These are phyloP conservation scores for Podaxis pistillaris DNA, from an alignment of 768 basidiomycete genomes.

Conservation along the genomic window DNA sequence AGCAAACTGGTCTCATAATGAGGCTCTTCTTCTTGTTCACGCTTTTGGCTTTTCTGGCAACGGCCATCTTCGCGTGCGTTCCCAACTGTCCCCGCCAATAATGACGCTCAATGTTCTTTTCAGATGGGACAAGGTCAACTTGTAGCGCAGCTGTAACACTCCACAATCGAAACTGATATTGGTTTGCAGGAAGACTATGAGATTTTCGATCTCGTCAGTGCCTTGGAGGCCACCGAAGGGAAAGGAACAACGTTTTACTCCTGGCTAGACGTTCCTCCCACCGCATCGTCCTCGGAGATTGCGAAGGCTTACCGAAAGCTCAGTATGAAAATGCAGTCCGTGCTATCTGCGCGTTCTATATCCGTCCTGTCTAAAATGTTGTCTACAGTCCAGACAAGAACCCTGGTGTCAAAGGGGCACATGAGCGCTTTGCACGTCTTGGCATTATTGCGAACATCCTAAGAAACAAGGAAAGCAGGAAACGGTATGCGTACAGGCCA, in stretches of 20 bases:
- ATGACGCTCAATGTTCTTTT: constrained; percentile 13
- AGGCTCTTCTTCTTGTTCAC: constrained; percentile 44
- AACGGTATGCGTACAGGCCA: constrained; percentile 52
- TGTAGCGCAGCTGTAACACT: constrained; percentile 1
- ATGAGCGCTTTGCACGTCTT: constrained; percentile 90
- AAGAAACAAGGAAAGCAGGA: constrained; percentile 68
- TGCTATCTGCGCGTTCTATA: constrained; percentile 13
- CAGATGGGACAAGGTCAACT: constrained; percentile 71
- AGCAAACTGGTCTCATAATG: constrained; percentile 35
- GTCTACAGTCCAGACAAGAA: constrained; percentile 89
- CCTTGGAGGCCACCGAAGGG: constrained; percentile 80
- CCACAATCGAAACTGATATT: neutral
- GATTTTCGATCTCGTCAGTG: constrained; percentile 91
- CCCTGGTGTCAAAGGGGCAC: constrained; percentile 73
- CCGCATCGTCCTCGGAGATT: constrained; percentile 75
- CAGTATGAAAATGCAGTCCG: constrained; percentile 88
- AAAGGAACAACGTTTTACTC: constrained; percentile 96
- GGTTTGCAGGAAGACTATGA: constrained; percentile 82
- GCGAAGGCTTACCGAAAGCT: constrained; percentile 89
- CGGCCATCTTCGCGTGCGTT: constrained; percentile 60
- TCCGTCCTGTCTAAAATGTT: neutral
- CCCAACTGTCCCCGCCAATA: constrained; percentile 1
- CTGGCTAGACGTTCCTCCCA: constrained; percentile 78
- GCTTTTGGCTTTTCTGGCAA: constrained; percentile 50
- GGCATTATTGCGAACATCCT: constrained; percentile 85